phyloP scores from a whole-genome alignment of 176 grass and related monocot genomes.

The Neostapfia colusana region DNA sequence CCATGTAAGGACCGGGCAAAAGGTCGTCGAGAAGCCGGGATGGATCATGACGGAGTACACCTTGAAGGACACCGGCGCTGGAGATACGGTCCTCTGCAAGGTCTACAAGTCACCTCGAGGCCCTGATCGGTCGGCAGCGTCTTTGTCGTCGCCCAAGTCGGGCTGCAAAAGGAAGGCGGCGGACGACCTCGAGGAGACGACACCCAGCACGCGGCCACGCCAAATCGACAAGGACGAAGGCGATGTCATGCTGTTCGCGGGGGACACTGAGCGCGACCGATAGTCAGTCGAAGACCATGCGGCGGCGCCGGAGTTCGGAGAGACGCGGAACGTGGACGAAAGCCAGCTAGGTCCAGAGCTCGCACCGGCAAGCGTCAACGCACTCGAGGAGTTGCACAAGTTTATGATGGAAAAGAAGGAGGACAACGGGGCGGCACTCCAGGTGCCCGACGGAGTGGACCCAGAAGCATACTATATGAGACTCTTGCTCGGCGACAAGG shows the following conservation, averaged over 20 bases:
- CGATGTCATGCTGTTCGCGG: background rate
- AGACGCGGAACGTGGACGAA: background rate
- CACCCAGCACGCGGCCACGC: background rate
- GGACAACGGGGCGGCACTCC: background rate
- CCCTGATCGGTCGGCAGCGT: background rate
- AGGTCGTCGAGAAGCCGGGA: background rate
- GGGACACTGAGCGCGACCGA: background rate
- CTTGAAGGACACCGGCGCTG: background rate
- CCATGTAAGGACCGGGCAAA: background rate
- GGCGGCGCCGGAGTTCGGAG: background rate
- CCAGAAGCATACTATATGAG: background rate
- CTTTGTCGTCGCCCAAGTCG: background rate
- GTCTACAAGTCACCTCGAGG: background rate
- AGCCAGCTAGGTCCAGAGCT: background rate
- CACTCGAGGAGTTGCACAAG: too few relatives aligned
- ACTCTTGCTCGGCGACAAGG: background rate
- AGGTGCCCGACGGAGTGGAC: background rate
- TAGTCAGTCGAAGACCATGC: too few relatives aligned
- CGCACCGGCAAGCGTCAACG: too few relatives aligned
- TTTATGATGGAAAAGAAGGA: background rate
- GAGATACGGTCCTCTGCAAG: background rate
- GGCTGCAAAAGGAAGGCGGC: background rate
- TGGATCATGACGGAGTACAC: background rate
- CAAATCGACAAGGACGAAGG: background rate
- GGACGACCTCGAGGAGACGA: background rate